These are phyloP conservation scores for Tolypocladium guangdongense DNA, from an alignment of 2,329 filamentous ascomycete genomes.

Conservation along the genomic window DNA sequence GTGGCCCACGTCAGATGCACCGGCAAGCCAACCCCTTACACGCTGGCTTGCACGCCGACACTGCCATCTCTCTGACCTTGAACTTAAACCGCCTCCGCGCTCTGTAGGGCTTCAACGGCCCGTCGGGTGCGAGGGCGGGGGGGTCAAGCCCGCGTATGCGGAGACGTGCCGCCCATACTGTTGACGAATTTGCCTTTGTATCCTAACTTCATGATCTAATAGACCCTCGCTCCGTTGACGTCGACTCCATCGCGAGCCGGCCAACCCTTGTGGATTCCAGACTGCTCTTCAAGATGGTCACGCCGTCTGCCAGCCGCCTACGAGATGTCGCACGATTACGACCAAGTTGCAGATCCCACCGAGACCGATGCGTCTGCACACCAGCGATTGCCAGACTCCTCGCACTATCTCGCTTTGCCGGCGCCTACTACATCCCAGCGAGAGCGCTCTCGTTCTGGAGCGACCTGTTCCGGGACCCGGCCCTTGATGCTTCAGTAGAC, in stretches of 20 bases:
- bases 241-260: background rate
- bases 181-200: background rate
- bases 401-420: background rate
- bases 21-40: background rate
- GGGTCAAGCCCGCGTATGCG: background rate
- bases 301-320: background rate
- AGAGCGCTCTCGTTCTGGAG: background rate
- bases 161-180: background rate
- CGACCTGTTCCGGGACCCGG: slow-evolving; percentile 9
- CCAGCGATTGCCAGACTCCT: slow-evolving; percentile 2
- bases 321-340: background rate
- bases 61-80: background rate
- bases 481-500: slow-evolving; percentile 12
- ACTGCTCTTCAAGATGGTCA: background rate
- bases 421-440: background rate
- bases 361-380: slow-evolving; percentile 3
- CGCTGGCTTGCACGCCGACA: background rate
- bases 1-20: background rate
- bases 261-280: background rate
- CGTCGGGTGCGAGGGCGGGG: background rate
- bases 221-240: background rate
- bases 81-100: background rate
- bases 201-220: background rate
- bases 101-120: background rate
- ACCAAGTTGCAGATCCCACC: background rate